Conservation (phyloP, 805 yeast species). For the Barnettozyma vustinii region DNA sequence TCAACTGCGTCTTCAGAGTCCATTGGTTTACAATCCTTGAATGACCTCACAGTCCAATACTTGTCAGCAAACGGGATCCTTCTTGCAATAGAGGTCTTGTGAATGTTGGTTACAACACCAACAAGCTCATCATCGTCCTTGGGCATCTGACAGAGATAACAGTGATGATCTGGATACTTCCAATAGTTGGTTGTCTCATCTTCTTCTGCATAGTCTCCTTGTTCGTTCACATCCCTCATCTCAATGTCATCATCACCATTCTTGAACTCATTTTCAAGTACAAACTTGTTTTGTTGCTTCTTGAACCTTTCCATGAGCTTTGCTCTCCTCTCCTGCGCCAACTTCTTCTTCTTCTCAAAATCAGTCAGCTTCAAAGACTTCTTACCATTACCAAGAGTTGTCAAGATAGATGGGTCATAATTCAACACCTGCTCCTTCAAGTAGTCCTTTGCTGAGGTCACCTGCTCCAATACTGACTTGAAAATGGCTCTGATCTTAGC, state of each 20-base stretch:
- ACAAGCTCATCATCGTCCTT: conserved; percentile 58
- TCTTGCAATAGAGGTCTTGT: conserved; percentile 55
- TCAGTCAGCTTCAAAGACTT: conserved; percentile 25
- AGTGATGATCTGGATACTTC: conserved; percentile 69
- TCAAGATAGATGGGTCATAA: conserved; percentile 23
- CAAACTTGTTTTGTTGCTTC: conserved; percentile 72
- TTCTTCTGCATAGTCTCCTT: neutral
- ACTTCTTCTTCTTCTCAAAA: conserved; percentile 53
- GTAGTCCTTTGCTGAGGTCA: conserved; percentile 25
- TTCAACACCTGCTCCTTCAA: conserved; percentile 33
- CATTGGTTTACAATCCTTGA: conserved; percentile 36
- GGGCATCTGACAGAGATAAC: conserved; percentile 80
- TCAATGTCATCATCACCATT: conserved; percentile 29
- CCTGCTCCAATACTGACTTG: conserved; percentile 26
- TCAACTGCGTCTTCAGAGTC: conserved; percentile 13
- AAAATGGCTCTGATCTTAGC: conserved; percentile 56
- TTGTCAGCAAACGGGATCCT: conserved; percentile 56
- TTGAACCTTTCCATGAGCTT: conserved; percentile 74
- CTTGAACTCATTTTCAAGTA: conserved; percentile 42
- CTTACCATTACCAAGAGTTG: neutral
- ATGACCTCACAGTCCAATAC: conserved; percentile 63
- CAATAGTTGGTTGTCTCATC: conserved; percentile 28
- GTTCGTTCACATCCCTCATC: conserved; percentile 33
- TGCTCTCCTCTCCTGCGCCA: conserved; percentile 65
- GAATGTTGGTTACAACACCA: conserved; percentile 65